Evolutionary conservation across 441 rosid species (phyloP).

Genomic region (Codiaeum variegatum): DNA sequence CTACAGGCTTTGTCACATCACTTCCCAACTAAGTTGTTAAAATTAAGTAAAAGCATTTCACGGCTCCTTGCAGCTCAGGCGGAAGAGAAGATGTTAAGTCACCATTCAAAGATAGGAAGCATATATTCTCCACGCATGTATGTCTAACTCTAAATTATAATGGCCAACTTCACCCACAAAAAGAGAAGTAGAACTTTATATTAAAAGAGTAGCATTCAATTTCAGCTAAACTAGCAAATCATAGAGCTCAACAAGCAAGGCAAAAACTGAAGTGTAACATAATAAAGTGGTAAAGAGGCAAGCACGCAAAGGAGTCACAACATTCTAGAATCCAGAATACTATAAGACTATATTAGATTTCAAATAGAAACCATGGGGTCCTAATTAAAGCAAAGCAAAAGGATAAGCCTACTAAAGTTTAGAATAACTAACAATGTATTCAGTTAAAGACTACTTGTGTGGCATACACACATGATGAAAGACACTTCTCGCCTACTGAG

Average conservation of each 20-base stretch:
- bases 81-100: neutral
- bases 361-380: slow-evolving; percentile 17
- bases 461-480: slow-evolving; percentile 33
- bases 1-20: neutral
- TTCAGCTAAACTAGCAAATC: slow-evolving; percentile 9
- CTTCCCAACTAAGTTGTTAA: neutral
- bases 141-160: neutral
- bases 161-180: too few relatives aligned
- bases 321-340: slow-evolving; percentile 19
- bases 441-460: slow-evolving; percentile 35
- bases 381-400: slow-evolving; percentile 26
- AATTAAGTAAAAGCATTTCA: neutral
- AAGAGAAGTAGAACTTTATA: slow-evolving; percentile 4
- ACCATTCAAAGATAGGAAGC: slow-evolving; percentile 11
- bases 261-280: slow-evolving; percentile 12
- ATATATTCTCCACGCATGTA: slow-evolving; percentile 2
- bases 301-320: slow-evolving; percentile 17
- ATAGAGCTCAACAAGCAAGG: neutral
- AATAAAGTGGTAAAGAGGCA: slow-evolving; percentile 3
- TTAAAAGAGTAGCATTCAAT: slow-evolving; percentile 1
- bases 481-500: slow-evolving; percentile 33
- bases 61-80: neutral
- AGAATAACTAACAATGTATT: slow-evolving; percentile 39
- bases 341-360: slow-evolving; percentile 20
- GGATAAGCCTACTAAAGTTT: slow-evolving; percentile 28